phyloP scores from a whole-genome alignment of 768 basidiomycete genomes.

The Termitomyces heimii region DNA sequence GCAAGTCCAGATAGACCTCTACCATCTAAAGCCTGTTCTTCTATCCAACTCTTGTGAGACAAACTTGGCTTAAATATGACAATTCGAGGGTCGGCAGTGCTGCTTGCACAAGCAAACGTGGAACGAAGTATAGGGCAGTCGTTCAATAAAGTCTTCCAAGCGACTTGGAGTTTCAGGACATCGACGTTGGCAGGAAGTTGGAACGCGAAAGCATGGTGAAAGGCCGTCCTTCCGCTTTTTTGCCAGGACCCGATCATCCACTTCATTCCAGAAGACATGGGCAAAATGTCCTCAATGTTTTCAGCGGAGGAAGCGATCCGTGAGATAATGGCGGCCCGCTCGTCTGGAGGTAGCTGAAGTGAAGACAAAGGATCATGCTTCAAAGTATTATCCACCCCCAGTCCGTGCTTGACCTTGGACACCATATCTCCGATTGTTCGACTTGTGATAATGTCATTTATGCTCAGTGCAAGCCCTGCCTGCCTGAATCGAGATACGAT shows the following conservation, averaged over 20 bases:
- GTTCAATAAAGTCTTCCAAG: conserved; percentile 31
- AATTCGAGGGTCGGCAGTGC: conserved; percentile 16
- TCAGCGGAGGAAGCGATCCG: conserved; percentile 14
- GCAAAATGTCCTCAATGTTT: conserved; percentile 19
- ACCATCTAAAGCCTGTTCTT: conserved; percentile 13
- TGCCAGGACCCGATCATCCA: conserved; percentile 40
- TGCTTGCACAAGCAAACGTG: conserved; percentile 29
- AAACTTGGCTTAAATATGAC: conserved; percentile 18
- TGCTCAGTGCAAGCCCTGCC: conserved; percentile 26
- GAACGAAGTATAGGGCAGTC: conserved; percentile 36
- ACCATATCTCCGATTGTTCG: conserved; percentile 28
- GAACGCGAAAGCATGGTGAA: conserved; percentile 39
- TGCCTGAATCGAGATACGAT: conserved; percentile 32
- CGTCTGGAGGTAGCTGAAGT: conserved; percentile 8
- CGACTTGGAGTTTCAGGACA: conserved; percentile 18
- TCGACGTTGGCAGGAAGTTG: conserved; percentile 25
- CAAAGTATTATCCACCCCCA: neutral
- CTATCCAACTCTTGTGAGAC: conserved; percentile 16
- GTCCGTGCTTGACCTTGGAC: conserved; percentile 7
- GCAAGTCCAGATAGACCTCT: conserved; percentile 12
- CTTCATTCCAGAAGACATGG: conserved; percentile 26
- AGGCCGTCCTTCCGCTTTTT: conserved; percentile 30
- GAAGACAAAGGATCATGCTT: neutral
- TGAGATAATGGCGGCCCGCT: conserved; percentile 14
- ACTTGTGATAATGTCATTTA: conserved; percentile 36